These are phyloP conservation scores for Pyrenophora graminea DNA, from an alignment of 2,329 filamentous ascomycete genomes.

Conservation along the genomic window DNA sequence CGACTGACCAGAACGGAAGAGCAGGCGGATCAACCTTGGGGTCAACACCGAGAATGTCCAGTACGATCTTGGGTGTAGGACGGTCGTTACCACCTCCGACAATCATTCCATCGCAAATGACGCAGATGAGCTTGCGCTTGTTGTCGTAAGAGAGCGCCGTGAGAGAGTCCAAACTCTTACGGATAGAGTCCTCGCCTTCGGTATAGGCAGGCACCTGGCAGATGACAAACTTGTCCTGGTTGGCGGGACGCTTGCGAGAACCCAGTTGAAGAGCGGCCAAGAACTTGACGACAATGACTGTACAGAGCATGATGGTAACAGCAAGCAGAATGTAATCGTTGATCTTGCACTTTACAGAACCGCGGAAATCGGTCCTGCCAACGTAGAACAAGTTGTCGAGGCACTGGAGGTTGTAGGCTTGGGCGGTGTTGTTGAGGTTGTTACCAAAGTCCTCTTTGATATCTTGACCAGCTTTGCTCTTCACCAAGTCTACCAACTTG, in stretches of 20 bases:
- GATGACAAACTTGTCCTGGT: slow-evolving; percentile 98
- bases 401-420: slow-evolving; percentile 75
- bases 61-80: slow-evolving; percentile 94
- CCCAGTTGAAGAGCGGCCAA: slow-evolving; percentile 90
- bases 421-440: slow-evolving; percentile 57
- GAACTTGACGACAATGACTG: slow-evolving; percentile 86
- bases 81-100: slow-evolving; percentile 95
- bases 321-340: slow-evolving; percentile 90
- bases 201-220: slow-evolving; percentile 98
- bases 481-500: slow-evolving; percentile 69
- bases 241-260: slow-evolving; percentile 82
- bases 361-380: slow-evolving; percentile 83
- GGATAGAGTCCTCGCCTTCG: slow-evolving; percentile 91
- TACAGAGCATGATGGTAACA: slow-evolving; percentile 81
- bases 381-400: slow-evolving; percentile 82
- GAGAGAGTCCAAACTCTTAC: slow-evolving; percentile 90
- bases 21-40: slow-evolving; percentile 95
- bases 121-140: slow-evolving; percentile 94
- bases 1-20: slow-evolving; percentile 91
- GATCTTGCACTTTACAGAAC: slow-evolving; percentile 74
- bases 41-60: slow-evolving; percentile 96
- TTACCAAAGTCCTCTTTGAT: slow-evolving; percentile 69
- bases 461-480: slow-evolving; percentile 77
- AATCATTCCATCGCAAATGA: slow-evolving; percentile 97
- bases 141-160: slow-evolving; percentile 97